Conservation (phyloP, 805 yeast genomes). For the Vanderwaltozyma verrucispora region DNA sequence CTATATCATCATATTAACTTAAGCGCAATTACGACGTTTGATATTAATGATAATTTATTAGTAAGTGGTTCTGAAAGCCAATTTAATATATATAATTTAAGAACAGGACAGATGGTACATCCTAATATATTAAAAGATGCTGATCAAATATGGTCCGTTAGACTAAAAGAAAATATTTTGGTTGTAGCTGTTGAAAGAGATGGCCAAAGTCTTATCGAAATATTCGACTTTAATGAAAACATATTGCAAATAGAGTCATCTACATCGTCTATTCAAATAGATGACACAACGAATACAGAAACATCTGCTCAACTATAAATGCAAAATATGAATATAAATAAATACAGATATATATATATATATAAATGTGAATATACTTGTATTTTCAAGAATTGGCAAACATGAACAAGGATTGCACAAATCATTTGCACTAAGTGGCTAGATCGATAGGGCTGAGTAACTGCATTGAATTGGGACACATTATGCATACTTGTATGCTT, state of each 20-base stretch:
- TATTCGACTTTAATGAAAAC: conserved; percentile 57
- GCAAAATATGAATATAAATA: no score
- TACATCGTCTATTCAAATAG: background rate
- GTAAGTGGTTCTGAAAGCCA: conserved; percentile 85
- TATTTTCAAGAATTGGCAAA: no score
- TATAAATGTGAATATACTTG: no score
- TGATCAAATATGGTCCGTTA: conserved; percentile 91
- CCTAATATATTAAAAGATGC: conserved; percentile 62
- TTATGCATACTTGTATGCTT: no score
- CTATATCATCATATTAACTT: conserved; percentile 68
- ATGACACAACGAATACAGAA: no score
- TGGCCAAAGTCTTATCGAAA: conserved; percentile 66
- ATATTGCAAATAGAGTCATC: background rate
- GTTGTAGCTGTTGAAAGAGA: conserved; percentile 83
- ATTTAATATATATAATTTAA: conserved; percentile 78
- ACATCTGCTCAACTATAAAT: background rate
- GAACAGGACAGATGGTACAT: conserved; percentile 63
- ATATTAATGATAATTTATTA: conserved; percentile 71
- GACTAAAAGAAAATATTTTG: conserved; percentile 72
- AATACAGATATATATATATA: no score
- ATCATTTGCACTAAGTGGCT: no score
- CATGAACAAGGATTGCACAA: no score
- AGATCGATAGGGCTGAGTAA: no score
- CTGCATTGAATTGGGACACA: no score
- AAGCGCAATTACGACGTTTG: conserved; percentile 87